These are phyloP conservation scores for Lolium multiflorum DNA, from an alignment of 176 grass and related monocot species.

Conservation along the genomic window DNA sequence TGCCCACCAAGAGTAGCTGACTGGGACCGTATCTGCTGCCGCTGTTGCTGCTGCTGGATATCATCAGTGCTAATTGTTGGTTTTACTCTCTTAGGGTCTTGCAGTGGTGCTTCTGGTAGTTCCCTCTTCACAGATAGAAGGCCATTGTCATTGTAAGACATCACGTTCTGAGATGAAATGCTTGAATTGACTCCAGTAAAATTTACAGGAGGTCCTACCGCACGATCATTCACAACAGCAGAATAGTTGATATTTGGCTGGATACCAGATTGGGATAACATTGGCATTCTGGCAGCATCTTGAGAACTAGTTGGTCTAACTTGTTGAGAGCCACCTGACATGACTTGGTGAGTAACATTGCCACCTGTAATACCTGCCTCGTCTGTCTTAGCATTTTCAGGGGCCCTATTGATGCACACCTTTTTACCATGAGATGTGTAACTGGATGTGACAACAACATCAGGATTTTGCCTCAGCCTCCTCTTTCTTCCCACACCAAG, in stretches of 20 bases:
- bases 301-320: slow-evolving; percentile 68
- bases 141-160: slow-evolving; percentile 58
- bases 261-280: slow-evolving; percentile 60
- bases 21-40: slow-evolving; percentile 67
- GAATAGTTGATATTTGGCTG: slow-evolving; percentile 64
- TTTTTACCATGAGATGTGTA: slow-evolving; percentile 86
- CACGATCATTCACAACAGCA: slow-evolving; percentile 64
- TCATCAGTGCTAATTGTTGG: slow-evolving; percentile 68
- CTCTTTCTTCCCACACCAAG: slow-evolving; percentile 90
- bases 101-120: slow-evolving; percentile 66
- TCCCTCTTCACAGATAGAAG: slow-evolving; percentile 82
- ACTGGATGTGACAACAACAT: slow-evolving; percentile 69
- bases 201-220: slow-evolving; percentile 55
- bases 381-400: slow-evolving; percentile 60
- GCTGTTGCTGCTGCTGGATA: slow-evolving; percentile 65
- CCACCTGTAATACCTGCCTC: slow-evolving; percentile 41
- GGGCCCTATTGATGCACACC: slow-evolving; percentile 75
- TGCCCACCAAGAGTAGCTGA: slow-evolving; percentile 50
- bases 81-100: slow-evolving; percentile 82
- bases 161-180: slow-evolving; percentile 70
- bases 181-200: slow-evolving; percentile 61
- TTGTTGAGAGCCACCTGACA: slow-evolving; percentile 55
- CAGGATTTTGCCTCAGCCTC: slow-evolving; percentile 71
- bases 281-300: slow-evolving; percentile 60
- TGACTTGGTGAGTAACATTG: slow-evolving; percentile 60